Evolutionary conservation across 106 monocot genomes (phyloP), one percentile per base, ranked within the genome.

Genomic region (Dioscorea dumetorum): DNA sequence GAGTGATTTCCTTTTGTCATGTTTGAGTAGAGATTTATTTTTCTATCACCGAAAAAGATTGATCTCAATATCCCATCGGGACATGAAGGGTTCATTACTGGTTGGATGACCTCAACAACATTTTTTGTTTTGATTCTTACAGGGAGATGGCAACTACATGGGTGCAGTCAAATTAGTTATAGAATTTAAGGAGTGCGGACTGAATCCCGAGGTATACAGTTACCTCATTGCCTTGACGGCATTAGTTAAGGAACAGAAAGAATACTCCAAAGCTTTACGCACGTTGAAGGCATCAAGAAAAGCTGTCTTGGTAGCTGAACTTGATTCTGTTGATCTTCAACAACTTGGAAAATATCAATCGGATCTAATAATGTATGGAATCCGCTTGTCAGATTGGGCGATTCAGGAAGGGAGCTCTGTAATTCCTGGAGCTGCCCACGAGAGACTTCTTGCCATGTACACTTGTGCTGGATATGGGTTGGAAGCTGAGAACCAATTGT

Each of bases 171-270:
- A 79, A 73, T 61, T 92, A 53, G 86, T 97, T 14, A 89, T 89
- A 7, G 84, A 97, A 68, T 89, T 88, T 49, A 92, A 83, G 73
- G 84, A 86, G 65, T 48, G 35, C 71, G 88, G 80, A 13, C 57
- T 91, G 50, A 78, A 84, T 33, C 91, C 95, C 19, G 95, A 95
- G 57, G 78, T 86, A 48, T 91, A 91, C 61, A 84, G 91, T 60
- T 97, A 97, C 57, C 76, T 97, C 19, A 89, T 97, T 51, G 86
- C 82, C 21, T 50, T 97, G 68, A 87, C 92, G 24, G 91, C 91
- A 71, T 74, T 97, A 72, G 91, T 92, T n/a, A 92, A 97, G 84
- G 95, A 97, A 54, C 95, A 91, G 77, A 88, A 84, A 73, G 92
- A 97, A 67, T 82, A 92, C 73, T 89, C 95, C n/a, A 97, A 92